phyloP scores from a whole-genome alignment of 169 alveolate species.

The Cryptosporidium baileyi region DNA sequence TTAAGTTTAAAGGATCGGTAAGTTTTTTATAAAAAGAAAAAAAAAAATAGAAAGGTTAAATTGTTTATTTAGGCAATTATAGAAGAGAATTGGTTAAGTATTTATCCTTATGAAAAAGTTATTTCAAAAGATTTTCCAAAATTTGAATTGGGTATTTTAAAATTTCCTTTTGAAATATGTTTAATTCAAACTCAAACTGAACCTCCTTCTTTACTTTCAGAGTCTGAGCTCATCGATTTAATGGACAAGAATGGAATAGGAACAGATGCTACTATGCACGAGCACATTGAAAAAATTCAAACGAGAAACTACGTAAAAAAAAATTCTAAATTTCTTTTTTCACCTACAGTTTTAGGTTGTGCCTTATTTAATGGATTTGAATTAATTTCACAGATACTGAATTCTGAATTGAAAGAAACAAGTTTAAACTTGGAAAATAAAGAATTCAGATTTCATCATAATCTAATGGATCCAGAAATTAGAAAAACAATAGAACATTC shows the following conservation, averaged over 20 bases:
- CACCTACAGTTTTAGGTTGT: conserved; percentile 87
- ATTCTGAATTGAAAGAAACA: conserved; percentile 20
- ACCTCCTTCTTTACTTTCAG: conserved; percentile 93
- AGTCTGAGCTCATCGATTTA: conserved; percentile 90
- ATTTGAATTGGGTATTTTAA: conserved; percentile 79
- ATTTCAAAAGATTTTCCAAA: conserved; percentile 80
- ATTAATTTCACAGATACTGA: conserved; percentile 59
- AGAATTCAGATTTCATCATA: not conserved
- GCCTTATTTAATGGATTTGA: conserved; percentile 83
- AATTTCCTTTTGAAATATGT: conserved; percentile 76
- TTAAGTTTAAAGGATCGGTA: conserved; percentile 81
- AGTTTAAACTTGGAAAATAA: not conserved
- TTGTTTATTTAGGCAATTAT: not conserved
- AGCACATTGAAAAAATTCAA: conserved; percentile 95
- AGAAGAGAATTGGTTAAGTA: conserved; percentile 52
- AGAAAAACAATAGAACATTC: conserved; percentile 28
- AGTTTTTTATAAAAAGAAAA: conserved; percentile 1
- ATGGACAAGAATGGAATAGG: conserved; percentile 98
- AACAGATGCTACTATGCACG: conserved; percentile 99
- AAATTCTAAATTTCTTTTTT: conserved; percentile 70
- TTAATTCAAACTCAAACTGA: conserved; percentile 84
- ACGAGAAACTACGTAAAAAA: conserved; percentile 87
- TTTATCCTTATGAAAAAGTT: conserved; percentile 81
- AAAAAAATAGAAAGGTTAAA: not conserved
- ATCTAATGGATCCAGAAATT: conserved; percentile 13